These are phyloP conservation scores for Periconia sp. DNA, from an alignment of 2,329 filamentous ascomycete genomes.

Conservation along the genomic window DNA sequence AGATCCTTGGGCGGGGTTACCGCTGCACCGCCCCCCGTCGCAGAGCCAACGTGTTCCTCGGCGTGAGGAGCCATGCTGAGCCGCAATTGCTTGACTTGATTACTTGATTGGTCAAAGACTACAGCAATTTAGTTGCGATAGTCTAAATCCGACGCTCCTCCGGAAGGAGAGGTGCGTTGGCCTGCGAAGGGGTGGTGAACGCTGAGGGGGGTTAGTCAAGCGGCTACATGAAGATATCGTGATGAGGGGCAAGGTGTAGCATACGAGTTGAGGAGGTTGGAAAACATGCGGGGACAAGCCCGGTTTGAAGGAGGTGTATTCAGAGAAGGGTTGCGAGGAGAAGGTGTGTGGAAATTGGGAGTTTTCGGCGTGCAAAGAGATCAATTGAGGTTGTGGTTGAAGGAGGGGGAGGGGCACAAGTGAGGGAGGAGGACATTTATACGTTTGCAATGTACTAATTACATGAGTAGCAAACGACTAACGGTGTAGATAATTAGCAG, in stretches of 20 bases:
- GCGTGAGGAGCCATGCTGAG: conserved; percentile 89
- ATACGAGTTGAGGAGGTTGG: conserved; percentile 96
- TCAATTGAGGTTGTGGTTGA: conserved; percentile 3
- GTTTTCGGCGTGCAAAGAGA: conserved; percentile 3
- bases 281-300: conserved; percentile 74
- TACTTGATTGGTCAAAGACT: conserved; percentile 25
- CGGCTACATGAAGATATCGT: conserved; percentile 2
- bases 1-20: conserved; percentile 58
- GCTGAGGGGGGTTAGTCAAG: conserved; percentile 52
- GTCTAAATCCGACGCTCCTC: conserved; percentile 70
- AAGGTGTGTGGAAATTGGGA: conserved; percentile 2
- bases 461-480: background rate
- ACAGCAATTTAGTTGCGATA: conserved; percentile 37
- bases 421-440: background rate
- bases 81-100: conserved; percentile 16
- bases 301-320: conserved; percentile 25
- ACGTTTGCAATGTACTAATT: too few species aligned
- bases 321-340: conserved; percentile 12
- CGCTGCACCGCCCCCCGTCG: conserved; percentile 54
- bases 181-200: conserved; percentile 94
- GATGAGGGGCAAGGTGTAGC: conserved; percentile 35
- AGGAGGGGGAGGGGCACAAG: conserved; percentile 6
- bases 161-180: conserved; percentile 88
- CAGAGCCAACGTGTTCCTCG: conserved; percentile 61
- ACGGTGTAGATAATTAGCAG: background rate